phyloP scores from a whole-genome alignment of 768 basidiomycete genomes.

The Butyriboletus loyo region DNA sequence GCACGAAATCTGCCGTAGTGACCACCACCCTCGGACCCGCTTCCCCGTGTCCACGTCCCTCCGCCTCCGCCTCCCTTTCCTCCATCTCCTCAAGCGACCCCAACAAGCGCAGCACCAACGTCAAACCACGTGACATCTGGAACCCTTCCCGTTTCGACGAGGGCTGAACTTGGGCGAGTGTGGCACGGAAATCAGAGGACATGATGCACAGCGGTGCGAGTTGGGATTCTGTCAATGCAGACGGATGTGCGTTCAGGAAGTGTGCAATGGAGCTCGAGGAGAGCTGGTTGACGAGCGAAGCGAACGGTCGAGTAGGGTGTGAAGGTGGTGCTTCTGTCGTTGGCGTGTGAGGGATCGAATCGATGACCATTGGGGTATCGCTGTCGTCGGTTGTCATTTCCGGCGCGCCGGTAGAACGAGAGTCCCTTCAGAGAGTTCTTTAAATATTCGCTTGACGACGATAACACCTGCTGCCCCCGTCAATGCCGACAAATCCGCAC shows the following conservation, averaged over 20 bases:
- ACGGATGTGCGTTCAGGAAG: slow-evolving; percentile 86
- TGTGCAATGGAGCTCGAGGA: slow-evolving; percentile 74
- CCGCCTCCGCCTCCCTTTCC: slow-evolving; percentile 8
- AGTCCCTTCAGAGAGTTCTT: slow-evolving; percentile 65
- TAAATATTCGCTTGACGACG: slow-evolving; percentile 95
- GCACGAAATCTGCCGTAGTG: not conserved
- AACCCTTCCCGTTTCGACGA: slow-evolving; percentile 98
- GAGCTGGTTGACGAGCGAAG: slow-evolving; percentile 38
- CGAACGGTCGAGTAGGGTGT: slow-evolving; percentile 32
- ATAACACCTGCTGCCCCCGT: slow-evolving; percentile 94
- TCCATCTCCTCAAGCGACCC: slow-evolving; percentile 68
- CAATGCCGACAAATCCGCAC: slow-evolving; percentile 88
- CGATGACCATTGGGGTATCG: slow-evolving; percentile 39
- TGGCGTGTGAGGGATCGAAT: slow-evolving; percentile 21
- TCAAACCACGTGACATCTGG: slow-evolving; percentile 96
- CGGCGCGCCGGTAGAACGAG: slow-evolving; percentile 47
- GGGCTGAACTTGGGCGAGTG: slow-evolving; percentile 89
- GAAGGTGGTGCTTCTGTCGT: slow-evolving; percentile 15
- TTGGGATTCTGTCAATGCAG: slow-evolving; percentile 71
- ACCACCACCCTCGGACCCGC: not conserved
- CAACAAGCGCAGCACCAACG: slow-evolving; percentile 74
- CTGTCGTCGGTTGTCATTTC: slow-evolving; percentile 14
- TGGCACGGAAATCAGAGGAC: slow-evolving; percentile 71
- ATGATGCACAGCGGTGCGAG: slow-evolving; percentile 82
- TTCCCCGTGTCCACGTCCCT: not conserved